Evolutionary conservation across 2,329 filamentous ascomycete genomes (phyloP).

Genomic region (Fusarium keratoplasticum): DNA sequence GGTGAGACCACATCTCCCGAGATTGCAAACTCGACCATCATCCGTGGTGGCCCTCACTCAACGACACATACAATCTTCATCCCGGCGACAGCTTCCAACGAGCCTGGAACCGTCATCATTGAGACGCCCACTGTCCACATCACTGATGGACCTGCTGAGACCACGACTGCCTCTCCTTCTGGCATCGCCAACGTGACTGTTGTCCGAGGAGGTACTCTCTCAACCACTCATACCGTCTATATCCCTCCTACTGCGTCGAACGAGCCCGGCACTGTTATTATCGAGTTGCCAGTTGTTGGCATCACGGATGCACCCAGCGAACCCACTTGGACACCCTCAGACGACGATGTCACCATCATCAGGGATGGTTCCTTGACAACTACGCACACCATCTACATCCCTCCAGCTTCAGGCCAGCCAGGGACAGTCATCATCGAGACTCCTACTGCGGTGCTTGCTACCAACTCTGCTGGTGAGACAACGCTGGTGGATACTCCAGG

Average conservation of each 20-base stretch:
- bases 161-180: neutral
- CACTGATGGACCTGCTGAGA: neutral
- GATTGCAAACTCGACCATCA: conserved; percentile 5
- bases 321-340: neutral
- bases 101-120: conserved; percentile 17
- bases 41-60: conserved; percentile 1
- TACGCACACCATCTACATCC: conserved; percentile 11
- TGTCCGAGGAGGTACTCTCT: conserved; percentile 1
- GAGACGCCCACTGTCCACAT: neutral
- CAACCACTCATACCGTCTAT: conserved; percentile 10
- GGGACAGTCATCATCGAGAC: conserved; percentile 25
- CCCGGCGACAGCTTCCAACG: neutral
- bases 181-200: conserved; percentile 10
- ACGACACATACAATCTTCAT: neutral
- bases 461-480: neutral
- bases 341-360: conserved; percentile 9
- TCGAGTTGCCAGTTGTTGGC: neutral
- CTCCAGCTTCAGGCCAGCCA: conserved; percentile 5
- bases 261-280: conserved; percentile 19
- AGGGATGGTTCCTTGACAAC: conserved; percentile 4
- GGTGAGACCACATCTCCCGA: neutral
- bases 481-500: neutral
- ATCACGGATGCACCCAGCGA: neutral
- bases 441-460: neutral
- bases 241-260: conserved; percentile 8